Evolutionary conservation across 192 early-diverging fungal species (phyloP).

Genomic region (Neocallimastix lanati): DNA sequence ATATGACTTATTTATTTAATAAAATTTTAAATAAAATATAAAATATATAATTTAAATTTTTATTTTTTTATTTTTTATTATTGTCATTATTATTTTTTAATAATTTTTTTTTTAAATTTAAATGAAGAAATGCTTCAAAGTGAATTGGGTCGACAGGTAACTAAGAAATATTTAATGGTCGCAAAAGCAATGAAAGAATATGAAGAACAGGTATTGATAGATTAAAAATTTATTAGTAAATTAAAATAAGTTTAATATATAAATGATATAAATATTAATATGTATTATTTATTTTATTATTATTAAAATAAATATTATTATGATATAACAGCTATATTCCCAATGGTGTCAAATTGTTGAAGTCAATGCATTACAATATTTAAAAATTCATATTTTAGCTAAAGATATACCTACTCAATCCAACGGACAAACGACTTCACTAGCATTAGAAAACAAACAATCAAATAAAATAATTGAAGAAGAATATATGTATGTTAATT

Average conservation of each 20-base stretch:
- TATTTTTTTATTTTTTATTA: no score
- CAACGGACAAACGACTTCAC: not conserved
- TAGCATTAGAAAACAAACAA: not conserved
- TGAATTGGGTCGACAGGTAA: conserved; percentile 37
- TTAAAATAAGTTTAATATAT: no score
- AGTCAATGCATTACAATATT: conserved; percentile 27
- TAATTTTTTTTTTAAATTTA: not conserved
- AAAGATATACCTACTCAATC: conserved; percentile 5
- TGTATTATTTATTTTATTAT: no score
- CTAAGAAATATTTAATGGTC: conserved; percentile 34
- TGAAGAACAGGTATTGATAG: conserved; percentile 21
- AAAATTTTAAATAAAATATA: no score
- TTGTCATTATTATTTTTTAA: no score
- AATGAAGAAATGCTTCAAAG: conserved; percentile 30
- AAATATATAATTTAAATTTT: no score
- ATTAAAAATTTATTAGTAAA: not conserved
- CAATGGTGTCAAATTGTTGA: conserved; percentile 36
- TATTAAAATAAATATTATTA: no score
- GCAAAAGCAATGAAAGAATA: conserved; percentile 41
- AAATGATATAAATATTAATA: no score
- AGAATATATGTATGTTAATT: conserved; percentile 30
- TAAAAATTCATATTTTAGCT: conserved; percentile 30
- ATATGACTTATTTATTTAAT: not conserved
- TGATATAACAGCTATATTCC: conserved; percentile 18
- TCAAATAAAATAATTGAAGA: not conserved